Conservation (phyloP, 129 eudicot genomes). For the Flaveria ramosissima region DNA sequence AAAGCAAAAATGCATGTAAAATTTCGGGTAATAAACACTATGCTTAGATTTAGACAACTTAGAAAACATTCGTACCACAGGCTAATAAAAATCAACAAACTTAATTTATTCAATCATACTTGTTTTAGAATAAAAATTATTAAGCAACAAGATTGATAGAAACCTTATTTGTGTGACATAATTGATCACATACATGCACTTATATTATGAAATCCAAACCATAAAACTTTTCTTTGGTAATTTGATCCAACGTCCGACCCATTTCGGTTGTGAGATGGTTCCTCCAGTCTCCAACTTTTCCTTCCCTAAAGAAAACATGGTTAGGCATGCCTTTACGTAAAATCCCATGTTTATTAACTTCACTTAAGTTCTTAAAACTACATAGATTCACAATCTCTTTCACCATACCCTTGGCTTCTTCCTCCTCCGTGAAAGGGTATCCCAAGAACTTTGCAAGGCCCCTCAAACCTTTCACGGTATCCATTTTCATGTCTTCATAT, state of each 20-base stretch:
- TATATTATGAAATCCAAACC: slow-evolving; percentile 26
- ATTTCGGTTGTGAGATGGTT: slow-evolving; percentile 30
- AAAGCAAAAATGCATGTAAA: no score
- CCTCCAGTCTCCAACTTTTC: slow-evolving; percentile 31
- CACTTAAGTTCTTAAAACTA: slow-evolving; percentile 35
- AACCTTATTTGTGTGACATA: neutral
- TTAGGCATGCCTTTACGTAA: slow-evolving; percentile 28
- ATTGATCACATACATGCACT: neutral
- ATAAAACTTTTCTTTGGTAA: slow-evolving; percentile 22
- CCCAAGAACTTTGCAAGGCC: slow-evolving; percentile 32
- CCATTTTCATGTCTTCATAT: slow-evolving; percentile 26
- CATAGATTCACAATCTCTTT: slow-evolving; percentile 29
- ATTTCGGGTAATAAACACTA: no score
- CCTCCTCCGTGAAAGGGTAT: slow-evolving; percentile 30
- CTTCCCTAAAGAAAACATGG: slow-evolving; percentile 36
- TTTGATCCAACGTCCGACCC: slow-evolving; percentile 21
- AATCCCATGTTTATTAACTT: slow-evolving; percentile 34
- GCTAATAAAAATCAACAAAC: neutral
- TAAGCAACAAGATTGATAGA: neutral
- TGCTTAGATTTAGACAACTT: no score
- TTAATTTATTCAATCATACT: neutral
- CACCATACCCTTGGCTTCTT: slow-evolving; percentile 30
- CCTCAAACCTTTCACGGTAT: slow-evolving; percentile 11
- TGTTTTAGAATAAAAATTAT: neutral
- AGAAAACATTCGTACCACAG: neutral